Conservation (phyloP, 495 filamentous ascomycete species). For the Talaromyces wortmannii region DNA sequence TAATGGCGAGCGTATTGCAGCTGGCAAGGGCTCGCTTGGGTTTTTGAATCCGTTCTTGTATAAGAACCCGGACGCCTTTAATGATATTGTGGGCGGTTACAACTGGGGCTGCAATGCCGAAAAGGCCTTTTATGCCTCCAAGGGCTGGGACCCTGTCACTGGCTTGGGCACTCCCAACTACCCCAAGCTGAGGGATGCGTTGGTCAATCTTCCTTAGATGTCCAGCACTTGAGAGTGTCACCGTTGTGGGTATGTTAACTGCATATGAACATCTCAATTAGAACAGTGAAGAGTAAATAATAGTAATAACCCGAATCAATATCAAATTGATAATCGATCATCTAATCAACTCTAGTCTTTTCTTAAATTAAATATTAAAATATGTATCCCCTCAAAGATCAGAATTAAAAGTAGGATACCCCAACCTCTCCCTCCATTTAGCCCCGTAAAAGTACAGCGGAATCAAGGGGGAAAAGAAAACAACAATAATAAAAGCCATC, state of each 20-base stretch:
- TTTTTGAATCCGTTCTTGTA: conserved; percentile 51
- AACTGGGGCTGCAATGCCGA: conserved; percentile 51
- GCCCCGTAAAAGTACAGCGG: not conserved
- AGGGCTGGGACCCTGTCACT: conserved; percentile 61
- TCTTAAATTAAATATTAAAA: not conserved
- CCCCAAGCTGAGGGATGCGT: conserved; percentile 36
- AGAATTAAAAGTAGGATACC: not conserved
- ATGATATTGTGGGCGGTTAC: conserved; percentile 52
- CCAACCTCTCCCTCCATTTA: not conserved
- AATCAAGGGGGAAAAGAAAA: conserved; percentile 5
- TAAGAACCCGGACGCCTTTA: conserved; percentile 49
- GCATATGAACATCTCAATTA: no score
- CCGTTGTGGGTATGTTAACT: not conserved
- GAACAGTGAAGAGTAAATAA: no score
- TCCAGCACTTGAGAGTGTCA: not conserved
- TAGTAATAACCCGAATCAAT: no score
- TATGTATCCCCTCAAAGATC: not conserved
- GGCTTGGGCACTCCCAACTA: conserved; percentile 54
- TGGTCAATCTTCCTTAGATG: conserved; percentile 25
- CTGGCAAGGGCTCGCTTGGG: conserved; percentile 40
- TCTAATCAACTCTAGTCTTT: no score
- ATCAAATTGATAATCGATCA: no score
- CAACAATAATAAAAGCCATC: conserved; percentile 10
- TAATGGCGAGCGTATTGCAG: conserved; percentile 38
- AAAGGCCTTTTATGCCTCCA: conserved; percentile 39